Conservation (phyloP, 108 stramenopile genomes). For the Nannochloropsis salina region DNA sequence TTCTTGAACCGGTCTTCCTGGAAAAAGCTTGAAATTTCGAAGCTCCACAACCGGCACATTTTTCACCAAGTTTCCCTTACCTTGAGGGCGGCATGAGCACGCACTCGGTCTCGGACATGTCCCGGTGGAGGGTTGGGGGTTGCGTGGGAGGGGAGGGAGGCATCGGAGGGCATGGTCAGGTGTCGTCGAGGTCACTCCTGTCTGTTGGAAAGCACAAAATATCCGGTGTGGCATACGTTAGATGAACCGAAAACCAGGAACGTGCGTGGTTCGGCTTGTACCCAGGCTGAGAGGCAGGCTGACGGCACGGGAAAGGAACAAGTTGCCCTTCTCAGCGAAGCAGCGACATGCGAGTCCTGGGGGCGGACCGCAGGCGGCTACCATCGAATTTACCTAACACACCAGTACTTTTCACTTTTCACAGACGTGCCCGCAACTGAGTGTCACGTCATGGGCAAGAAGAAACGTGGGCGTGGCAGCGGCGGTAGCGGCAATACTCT, state of each 20-base stretch:
- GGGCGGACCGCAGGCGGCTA: not conserved
- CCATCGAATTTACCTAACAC: not conserved
- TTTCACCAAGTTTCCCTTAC: not conserved
- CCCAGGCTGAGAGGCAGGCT: no score
- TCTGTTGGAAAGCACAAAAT: no score
- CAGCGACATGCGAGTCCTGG: not conserved
- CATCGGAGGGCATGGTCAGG: no score
- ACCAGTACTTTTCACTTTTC: not conserved
- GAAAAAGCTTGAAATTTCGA: not conserved
- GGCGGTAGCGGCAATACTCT: not conserved
- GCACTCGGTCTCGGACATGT: no score
- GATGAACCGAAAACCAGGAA: no score
- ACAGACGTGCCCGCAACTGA: not conserved
- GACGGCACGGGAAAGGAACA: no score
- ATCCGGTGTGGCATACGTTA: no score
- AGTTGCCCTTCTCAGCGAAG: not conserved
- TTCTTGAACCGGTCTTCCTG: not conserved
- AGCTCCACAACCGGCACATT: not conserved
- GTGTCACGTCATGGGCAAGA: not conserved
- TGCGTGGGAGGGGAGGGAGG: no score
- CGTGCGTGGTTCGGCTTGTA: no score
- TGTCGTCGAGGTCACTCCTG: no score
- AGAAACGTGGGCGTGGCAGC: not conserved
- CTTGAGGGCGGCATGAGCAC: not conserved
- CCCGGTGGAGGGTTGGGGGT: no score